phyloP scores from a whole-genome alignment of 2,329 filamentous ascomycete species.

The Sporothrix phasma region DNA sequence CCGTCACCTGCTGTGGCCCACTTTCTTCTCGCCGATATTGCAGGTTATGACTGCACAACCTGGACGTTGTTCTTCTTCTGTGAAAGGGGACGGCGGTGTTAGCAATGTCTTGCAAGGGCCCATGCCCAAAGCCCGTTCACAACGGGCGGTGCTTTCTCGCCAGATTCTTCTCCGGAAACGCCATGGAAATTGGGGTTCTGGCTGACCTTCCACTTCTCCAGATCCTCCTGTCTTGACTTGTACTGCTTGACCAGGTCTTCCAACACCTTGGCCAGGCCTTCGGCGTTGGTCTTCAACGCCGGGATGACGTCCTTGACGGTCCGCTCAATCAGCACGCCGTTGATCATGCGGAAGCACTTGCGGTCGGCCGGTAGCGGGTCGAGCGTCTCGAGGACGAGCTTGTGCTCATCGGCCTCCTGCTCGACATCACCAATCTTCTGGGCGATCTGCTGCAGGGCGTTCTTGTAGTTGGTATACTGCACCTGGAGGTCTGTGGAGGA shows the following conservation, averaged over 20 bases:
- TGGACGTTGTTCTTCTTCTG: slow-evolving; percentile 88
- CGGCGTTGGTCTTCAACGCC: slow-evolving; percentile 83
- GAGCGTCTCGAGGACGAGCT: slow-evolving; percentile 92
- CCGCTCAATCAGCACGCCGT: slow-evolving; percentile 88
- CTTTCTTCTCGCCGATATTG: not conserved
- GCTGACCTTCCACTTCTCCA: slow-evolving; percentile 96
- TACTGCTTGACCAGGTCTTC: slow-evolving; percentile 96
- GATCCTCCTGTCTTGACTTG: slow-evolving; percentile 84
- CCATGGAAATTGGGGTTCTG: too few species aligned
- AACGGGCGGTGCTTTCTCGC: not conserved
- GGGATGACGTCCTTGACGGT: slow-evolving; percentile 90
- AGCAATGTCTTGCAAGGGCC: too few species aligned
- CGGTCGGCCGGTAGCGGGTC: slow-evolving; percentile 71
- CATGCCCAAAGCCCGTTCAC: too few species aligned
- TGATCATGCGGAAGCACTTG: slow-evolving; percentile 98
- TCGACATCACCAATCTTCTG: slow-evolving; percentile 97
- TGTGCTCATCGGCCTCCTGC: slow-evolving; percentile 95
- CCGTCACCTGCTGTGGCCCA: not conserved
- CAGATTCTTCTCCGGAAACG: not conserved
- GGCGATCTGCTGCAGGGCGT: slow-evolving; percentile 78
- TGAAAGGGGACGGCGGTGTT: too few species aligned
- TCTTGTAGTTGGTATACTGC: slow-evolving; percentile 70
- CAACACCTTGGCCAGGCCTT: slow-evolving; percentile 85
- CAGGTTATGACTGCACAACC: slow-evolving; percentile 61
- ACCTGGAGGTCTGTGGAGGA: slow-evolving; percentile 57